A percentile compares a stretch with the other conserved stretches of the same genome.
phyloP scores from a whole-genome alignment of 108 stramenopile species.

The Skeletonema tropicum region DNA sequence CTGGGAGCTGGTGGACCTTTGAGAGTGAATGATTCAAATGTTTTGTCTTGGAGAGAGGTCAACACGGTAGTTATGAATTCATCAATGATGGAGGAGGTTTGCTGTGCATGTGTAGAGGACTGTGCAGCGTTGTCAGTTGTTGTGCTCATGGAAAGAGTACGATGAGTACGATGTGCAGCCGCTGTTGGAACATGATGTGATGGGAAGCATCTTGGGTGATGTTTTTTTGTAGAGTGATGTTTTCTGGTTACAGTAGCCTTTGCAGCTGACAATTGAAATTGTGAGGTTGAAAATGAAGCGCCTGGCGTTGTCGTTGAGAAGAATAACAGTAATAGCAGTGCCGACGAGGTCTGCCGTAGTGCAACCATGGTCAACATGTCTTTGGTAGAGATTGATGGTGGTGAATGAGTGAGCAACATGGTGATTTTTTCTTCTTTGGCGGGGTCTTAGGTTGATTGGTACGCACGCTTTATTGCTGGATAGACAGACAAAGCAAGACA shows the following conservation, averaged over 20 bases:
- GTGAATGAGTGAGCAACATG: no score
- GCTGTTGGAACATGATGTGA: background rate
- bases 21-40: conserved; percentile 38
- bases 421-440: no score
- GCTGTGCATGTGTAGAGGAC: background rate
- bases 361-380: no score
- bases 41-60: conserved; percentile 24
- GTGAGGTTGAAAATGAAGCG: background rate
- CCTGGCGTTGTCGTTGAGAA: background rate
- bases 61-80: conserved; percentile 27
- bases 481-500: no score
- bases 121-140: background rate
- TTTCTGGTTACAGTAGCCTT: background rate
- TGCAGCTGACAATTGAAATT: background rate
- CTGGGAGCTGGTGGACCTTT: conserved; percentile 29
- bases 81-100: conserved; percentile 8
- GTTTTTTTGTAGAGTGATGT: background rate
- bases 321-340: background rate
- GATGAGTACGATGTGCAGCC: background rate
- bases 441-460: no score
- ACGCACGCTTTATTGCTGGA: no score
- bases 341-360: no score
- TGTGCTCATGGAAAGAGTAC: background rate
- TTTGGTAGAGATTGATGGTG: no score
- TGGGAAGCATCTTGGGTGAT: background rate